Evolutionary conservation across 495 filamentous ascomycete genomes (phyloP), one percentile per base, ranked within the genome.

Genomic region (Trichoderma parareesei): DNA sequence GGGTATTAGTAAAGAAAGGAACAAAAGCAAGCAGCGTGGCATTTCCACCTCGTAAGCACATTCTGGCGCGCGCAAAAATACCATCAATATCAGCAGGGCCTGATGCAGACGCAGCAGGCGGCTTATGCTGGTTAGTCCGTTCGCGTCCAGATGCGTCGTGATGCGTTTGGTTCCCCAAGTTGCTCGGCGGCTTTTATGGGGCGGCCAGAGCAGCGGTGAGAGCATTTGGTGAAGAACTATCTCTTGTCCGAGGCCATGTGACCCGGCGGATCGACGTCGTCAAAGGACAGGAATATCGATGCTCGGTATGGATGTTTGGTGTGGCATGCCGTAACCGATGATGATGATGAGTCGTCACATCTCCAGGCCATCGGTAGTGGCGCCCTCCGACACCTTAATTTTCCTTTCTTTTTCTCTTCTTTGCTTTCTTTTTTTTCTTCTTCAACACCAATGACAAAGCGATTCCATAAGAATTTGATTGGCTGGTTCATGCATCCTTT

Each of bases 131-230:
- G 4, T 18, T 61, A 37, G 11, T 40, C 60, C 38, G 38, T 20
- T 42, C 11, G n/a, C 3, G 10, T 41, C 38, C 60, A 27, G 53
- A 57, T 35, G 53, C 37, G 53, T 57, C 11, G 27, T 35, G 27
- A 57, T 35, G 14, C 20, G 10, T 48, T 48, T 14, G 10, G 20
- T 10, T 57, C 16, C 53, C 27, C 53, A 35, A 3, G 16, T 10
- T 5, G 27, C 53, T 57, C 60, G 38, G n/a, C 37, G 18, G 38
- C 9, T 18, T 41, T 61, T 61, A 61, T 41, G 41, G 60, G 41
- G 38, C 16, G 18, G 38, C 60, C 14, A 61, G 37, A 40, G 38
- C 41, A 41, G 60, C 38, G 60, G 60, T 40, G 60, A 61, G 38
- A 13, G n/a, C 60, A 18, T 13, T 16, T 42, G 35, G n/a, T 18